A percentile compares a stretch with the other conserved stretches of the same genome.
Conservation (phyloP, 2,329 filamentous ascomycete species). For the Fonsecaea pugnacius region DNA sequence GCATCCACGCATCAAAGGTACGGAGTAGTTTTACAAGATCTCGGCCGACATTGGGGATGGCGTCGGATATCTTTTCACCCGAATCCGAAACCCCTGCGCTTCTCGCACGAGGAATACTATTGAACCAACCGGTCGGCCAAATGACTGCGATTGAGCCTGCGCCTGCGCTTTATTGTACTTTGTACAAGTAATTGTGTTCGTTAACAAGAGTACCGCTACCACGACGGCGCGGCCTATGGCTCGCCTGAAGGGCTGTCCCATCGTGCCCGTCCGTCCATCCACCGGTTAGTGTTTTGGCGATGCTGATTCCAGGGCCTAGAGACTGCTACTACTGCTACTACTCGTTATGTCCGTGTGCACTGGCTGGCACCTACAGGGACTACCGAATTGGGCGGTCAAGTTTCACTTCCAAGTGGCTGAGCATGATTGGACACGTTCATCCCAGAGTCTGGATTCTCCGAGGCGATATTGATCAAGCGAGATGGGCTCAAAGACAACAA, state of each 20-base stretch:
- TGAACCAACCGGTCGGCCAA: neutral
- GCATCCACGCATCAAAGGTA: no score
- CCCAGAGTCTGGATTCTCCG: neutral
- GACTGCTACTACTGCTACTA: no score
- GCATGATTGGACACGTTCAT: neutral
- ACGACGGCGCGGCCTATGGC: neutral
- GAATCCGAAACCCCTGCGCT: conserved; percentile 10
- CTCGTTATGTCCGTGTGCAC: neutral
- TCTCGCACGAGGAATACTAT: neutral
- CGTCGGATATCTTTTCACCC: conserved; percentile 18
- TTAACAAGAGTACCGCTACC: neutral
- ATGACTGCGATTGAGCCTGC: neutral
- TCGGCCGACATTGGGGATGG: neutral
- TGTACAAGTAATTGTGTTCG: neutral
- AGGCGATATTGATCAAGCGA: neutral
- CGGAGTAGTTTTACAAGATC: no score
- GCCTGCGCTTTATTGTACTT: neutral
- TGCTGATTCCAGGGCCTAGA: neutral
- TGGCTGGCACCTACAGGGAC: neutral
- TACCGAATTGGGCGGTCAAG: neutral
- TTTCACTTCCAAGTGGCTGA: neutral
- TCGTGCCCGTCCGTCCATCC: neutral
- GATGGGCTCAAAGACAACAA: neutral
- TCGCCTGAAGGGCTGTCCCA: neutral
- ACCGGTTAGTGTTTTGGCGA: neutral